phyloP scores from a whole-genome alignment of 768 basidiomycete species.

The Collybia sp. region DNA sequence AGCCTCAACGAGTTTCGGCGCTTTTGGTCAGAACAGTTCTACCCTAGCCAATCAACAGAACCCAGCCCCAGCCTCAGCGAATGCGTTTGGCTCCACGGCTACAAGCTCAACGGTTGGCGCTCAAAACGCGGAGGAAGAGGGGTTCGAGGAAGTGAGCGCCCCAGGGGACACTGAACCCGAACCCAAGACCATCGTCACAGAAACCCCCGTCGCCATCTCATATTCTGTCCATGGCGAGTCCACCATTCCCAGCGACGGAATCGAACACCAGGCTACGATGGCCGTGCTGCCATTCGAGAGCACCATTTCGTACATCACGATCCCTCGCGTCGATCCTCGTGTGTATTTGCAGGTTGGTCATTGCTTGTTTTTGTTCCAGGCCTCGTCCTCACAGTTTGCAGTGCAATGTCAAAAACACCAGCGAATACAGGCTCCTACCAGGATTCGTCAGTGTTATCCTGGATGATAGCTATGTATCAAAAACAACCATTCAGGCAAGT shows the following conservation, averaged over 20 bases:
- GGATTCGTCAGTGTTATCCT: conserved; percentile 52
- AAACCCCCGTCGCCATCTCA: conserved; percentile 48
- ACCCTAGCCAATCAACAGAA: too few species aligned
- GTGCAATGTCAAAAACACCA: conserved; percentile 52
- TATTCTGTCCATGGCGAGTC: conserved; percentile 46
- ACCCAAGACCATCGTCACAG: conserved; percentile 39
- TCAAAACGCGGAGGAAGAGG: conserved; percentile 13
- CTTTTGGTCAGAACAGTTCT: background rate
- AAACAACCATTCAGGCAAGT: conserved; percentile 40
- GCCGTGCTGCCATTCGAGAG: conserved; percentile 43
- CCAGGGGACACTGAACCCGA: conserved; percentile 23
- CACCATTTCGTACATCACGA: conserved; percentile 39
- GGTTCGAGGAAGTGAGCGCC: conserved; percentile 25
- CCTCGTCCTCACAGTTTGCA: conserved; percentile 16
- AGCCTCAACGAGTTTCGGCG: background rate
- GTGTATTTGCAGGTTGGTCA: conserved; percentile 45
- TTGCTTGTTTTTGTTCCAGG: too few species aligned
- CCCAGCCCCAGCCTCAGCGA: too few species aligned
- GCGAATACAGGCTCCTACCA: conserved; percentile 50
- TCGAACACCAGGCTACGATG: conserved; percentile 49
- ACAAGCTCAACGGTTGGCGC: background rate
- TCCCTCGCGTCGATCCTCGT: conserved; percentile 43
- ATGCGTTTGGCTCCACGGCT: background rate
- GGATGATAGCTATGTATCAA: conserved; percentile 54
- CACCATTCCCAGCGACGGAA: conserved; percentile 50